Evolutionary conservation across 331 rosid genomes (phyloP), one percentile per base, ranked within the genome.

Genomic region (Telfairia occidentalis): DNA sequence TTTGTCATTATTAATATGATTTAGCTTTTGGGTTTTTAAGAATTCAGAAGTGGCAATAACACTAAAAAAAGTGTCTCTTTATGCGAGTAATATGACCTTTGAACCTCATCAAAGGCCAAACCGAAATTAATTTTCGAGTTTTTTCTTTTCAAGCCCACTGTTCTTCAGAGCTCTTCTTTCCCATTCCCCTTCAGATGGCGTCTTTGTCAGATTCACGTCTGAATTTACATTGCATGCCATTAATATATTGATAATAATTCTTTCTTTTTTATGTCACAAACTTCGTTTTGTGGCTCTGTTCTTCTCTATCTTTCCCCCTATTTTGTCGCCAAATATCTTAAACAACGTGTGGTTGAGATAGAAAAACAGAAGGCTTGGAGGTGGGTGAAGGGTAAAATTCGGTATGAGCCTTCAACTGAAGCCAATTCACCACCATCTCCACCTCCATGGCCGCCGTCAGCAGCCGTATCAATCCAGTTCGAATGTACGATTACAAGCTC

Each of bases 351-450:
- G 19, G 21, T 4, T 61, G 55, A 79, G 71, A 24, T 40, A 61
- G 55, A 40, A 26, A 13, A 6, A 42, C 18, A 46, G 60, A 15
- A 5, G 76, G 76, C 5, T 21, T 5, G 52, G 38, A 58, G 24
- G 35, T 30, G 59, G 82, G 59, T 65, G 21, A 15, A 34, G 52
- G 54, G 53, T 67, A 9, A 57, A 28, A 18, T 50, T 48, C 76
- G 34, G 50, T 57, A 83, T 81, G 89, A 86, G 52, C 6, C 74
- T 84, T 58, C 85, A 81, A 42, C 48, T 84, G 83, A 79, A 81
- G 34, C 76, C 78, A 5, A 46, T 29, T 11, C 48, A 29, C 32
- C 34, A 46, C 55, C 64, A 54, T 19, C 50, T 53, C 77, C 28
- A 64, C 63, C 70, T 43, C 49, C 48, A 19, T 12, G 40, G 48